Percentiles rank a stretch among this genome's conserved stretches.
These are phyloP conservation scores for Nakazawaea peltata DNA, from an alignment of 805 yeast species.

Conservation along the genomic window DNA sequence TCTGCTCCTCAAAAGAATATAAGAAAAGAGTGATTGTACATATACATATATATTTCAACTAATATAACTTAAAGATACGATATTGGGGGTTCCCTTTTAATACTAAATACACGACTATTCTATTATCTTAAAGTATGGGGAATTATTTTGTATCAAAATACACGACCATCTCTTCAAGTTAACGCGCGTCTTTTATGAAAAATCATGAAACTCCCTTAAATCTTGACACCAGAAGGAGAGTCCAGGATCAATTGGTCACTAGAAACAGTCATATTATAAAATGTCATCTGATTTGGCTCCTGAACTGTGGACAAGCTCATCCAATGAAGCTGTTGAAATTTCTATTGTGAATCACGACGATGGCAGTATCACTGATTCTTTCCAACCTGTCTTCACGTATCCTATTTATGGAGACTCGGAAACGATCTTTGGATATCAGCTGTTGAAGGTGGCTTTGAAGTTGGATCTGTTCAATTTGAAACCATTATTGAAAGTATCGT, in stretches of 20 bases:
- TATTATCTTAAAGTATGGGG: too few species aligned
- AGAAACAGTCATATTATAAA: too few species aligned
- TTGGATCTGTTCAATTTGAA: slow-evolving; percentile 69
- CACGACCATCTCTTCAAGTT: too few species aligned
- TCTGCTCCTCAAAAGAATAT: slow-evolving; percentile 1
- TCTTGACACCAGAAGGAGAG: too few species aligned
- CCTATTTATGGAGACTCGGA: slow-evolving; percentile 93
- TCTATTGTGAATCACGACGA: slow-evolving; percentile 44
- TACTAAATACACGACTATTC: too few species aligned
- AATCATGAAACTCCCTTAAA: too few species aligned
- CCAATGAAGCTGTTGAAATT: slow-evolving; percentile 60
- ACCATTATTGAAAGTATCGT: slow-evolving; percentile 63
- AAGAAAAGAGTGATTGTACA: slow-evolving; percentile 2
- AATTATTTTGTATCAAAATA: too few species aligned
- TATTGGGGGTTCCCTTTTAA: too few species aligned
- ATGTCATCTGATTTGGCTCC: slow-evolving; percentile 35
- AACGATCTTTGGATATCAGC: slow-evolving; percentile 76
- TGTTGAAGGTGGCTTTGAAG: slow-evolving; percentile 54
- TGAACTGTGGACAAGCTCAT: slow-evolving; percentile 66
- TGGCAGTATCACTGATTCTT: slow-evolving; percentile 54
- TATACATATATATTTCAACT: background rate
- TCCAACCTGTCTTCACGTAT: slow-evolving; percentile 70
- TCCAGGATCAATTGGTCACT: too few species aligned
- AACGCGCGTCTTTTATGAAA: too few species aligned
- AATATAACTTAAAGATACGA: too few species aligned